A percentile compares a stretch with the other conserved stretches of the same genome.
Evolutionary conservation across 495 filamentous ascomycete species (phyloP).

Genomic region (Lindgomyces ingoldianus): DNA sequence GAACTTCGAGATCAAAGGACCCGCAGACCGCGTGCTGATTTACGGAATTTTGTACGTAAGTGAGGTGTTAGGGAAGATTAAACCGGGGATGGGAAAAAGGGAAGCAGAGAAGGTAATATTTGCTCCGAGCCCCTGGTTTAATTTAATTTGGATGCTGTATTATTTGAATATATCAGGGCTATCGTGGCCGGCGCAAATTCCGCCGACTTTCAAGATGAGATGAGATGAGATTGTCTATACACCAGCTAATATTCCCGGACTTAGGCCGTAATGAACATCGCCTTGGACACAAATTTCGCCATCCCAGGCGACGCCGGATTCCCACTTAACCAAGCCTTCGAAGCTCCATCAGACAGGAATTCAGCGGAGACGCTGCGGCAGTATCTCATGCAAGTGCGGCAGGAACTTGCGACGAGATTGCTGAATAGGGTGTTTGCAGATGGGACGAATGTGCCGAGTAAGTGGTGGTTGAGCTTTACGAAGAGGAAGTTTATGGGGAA

Average conservation of each 20-base stretch:
- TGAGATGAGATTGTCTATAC: no score
- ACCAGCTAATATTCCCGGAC: neutral
- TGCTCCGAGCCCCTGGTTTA: no score
- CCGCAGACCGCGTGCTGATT: slow-evolving; percentile 89
- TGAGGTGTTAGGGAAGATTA: slow-evolving; percentile 84
- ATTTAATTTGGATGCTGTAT: no score
- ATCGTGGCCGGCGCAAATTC: no score
- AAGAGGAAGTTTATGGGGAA: slow-evolving; percentile 99
- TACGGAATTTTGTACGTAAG: slow-evolving; percentile 94
- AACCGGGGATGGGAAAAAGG: slow-evolving; percentile 62
- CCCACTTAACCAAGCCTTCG: slow-evolving; percentile 84
- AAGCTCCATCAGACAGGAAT: slow-evolving; percentile 79
- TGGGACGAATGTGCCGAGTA: slow-evolving; percentile 72
- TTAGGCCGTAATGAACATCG: slow-evolving; percentile 68
- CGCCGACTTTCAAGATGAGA: no score
- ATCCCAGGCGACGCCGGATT: slow-evolving; percentile 94
- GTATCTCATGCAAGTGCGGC: slow-evolving; percentile 88
- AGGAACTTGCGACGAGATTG: slow-evolving; percentile 82
- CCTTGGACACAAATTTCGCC: slow-evolving; percentile 84
- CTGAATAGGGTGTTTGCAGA: slow-evolving; percentile 84
- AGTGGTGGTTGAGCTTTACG: slow-evolving; percentile 98
- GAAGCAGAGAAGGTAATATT: slow-evolving; percentile 49
- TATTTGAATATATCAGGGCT: no score
- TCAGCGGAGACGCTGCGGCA: slow-evolving; percentile 83
- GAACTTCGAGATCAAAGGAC: slow-evolving; percentile 98